A percentile compares a stretch with the other conserved stretches of the same genome.
Evolutionary conservation across 2,329 filamentous ascomycete genomes (phyloP).

Genomic region (Microdochium trichocladiopsis): DNA sequence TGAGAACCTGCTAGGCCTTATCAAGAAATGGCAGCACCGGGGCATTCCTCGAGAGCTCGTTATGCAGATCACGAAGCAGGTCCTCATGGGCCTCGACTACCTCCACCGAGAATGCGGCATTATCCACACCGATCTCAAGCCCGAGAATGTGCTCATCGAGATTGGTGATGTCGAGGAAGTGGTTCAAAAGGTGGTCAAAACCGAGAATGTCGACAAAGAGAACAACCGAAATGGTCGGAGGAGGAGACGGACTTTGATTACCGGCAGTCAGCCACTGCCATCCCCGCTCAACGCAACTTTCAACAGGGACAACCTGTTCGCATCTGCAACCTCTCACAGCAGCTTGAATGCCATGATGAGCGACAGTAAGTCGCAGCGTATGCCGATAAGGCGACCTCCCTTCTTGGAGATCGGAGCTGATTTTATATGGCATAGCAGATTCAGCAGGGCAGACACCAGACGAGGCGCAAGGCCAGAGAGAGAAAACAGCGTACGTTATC

Average conservation of each 20-base stretch:
- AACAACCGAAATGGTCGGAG: constrained; percentile 88
- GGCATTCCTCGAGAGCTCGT: constrained; percentile 95
- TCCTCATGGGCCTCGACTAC: constrained; percentile 90
- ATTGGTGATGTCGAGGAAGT: constrained; percentile 99
- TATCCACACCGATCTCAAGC: constrained; percentile 96
- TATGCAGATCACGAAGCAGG: constrained; percentile 98
- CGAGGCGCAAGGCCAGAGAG: constrained; percentile 72
- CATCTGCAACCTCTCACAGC: constrained; percentile 54
- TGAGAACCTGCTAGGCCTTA: constrained; percentile 88
- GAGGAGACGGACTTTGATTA: constrained; percentile 87
- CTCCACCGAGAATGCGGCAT: constrained; percentile 97
- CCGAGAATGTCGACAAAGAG: constrained; percentile 67
- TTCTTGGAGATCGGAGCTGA: background rate
- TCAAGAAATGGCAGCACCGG: constrained; percentile 97
- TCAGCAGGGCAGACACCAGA: constrained; percentile 45
- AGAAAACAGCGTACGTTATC: constrained; percentile 81
- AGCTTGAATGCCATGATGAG: constrained; percentile 82
- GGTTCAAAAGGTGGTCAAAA: constrained; percentile 91
- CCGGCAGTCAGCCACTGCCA: constrained; percentile 90
- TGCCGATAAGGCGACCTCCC: background rate
- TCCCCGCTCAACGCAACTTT: constrained; percentile 92
- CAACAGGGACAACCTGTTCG: constrained; percentile 67
- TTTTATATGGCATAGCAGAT: constrained; percentile 8
- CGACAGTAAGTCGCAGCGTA: constrained; percentile 51
- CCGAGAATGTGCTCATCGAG: constrained; percentile 96